Conservation (phyloP, 2,329 filamentous ascomycete species). For the Xylaria arbuscula region DNA sequence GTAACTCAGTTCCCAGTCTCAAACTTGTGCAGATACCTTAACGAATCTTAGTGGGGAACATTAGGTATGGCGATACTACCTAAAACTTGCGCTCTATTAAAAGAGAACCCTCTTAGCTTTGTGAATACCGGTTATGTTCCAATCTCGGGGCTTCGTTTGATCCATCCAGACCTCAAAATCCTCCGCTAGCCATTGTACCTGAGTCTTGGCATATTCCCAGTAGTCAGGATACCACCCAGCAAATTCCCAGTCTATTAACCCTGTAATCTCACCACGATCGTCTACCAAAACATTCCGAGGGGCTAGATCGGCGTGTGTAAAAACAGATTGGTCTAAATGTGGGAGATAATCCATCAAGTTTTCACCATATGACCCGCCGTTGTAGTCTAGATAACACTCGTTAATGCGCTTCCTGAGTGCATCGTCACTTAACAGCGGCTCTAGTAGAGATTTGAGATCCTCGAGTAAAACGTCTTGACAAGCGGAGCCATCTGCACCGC, state of each 20-base stretch:
- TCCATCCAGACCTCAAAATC: background rate
- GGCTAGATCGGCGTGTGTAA: background rate
- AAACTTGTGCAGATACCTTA: background rate
- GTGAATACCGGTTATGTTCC: background rate
- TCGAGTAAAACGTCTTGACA: background rate
- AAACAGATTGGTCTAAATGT: background rate
- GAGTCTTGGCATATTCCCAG: background rate
- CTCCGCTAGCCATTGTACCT: background rate
- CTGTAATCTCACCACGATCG: background rate
- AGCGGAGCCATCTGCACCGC: slow-evolving; percentile 14
- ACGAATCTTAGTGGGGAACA: too few relatives aligned
- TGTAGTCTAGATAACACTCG: background rate
- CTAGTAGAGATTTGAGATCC: background rate
- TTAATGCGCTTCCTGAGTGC: background rate
- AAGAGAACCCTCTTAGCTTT: background rate
- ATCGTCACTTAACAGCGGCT: background rate
- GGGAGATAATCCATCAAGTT: background rate
- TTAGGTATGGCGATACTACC: too few relatives aligned
- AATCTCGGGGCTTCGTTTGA: background rate
- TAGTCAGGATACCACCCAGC: background rate
- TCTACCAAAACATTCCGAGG: background rate
- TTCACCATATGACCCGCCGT: background rate
- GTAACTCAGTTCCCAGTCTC: background rate
- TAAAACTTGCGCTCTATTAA: background rate
- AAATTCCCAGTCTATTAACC: background rate